phyloP scores from a whole-genome alignment of 2,329 filamentous ascomycete genomes.

The Cladophialophora exuberans region DNA sequence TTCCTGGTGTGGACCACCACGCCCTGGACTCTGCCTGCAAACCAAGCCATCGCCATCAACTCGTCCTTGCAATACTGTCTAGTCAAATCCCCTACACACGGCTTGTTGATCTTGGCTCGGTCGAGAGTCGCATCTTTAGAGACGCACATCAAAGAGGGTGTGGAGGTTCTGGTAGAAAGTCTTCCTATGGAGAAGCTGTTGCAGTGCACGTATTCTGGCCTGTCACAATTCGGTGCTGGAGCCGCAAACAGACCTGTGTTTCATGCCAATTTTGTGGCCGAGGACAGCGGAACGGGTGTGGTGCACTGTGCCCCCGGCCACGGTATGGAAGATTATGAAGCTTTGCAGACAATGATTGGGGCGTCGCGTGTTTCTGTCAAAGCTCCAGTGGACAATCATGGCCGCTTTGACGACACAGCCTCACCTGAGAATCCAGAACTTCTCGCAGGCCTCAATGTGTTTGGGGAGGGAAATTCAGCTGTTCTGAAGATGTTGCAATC shows the following conservation, averaged over 20 bases:
- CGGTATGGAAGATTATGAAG: slow-evolving; percentile 94
- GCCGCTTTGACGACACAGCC: slow-evolving; percentile 78
- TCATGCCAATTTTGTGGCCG: slow-evolving; percentile 84
- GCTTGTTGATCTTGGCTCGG: slow-evolving; percentile 70
- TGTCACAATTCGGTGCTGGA: slow-evolving; percentile 68
- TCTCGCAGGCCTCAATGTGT: slow-evolving; percentile 73
- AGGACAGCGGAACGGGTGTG: slow-evolving; percentile 89
- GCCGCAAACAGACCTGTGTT: slow-evolving; percentile 70
- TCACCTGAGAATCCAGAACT: slow-evolving; percentile 69
- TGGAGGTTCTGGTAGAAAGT: slow-evolving; percentile 43
- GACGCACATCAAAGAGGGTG: slow-evolving; percentile 53
- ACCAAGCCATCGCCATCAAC: slow-evolving; percentile 83
- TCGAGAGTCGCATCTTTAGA: slow-evolving; percentile 66
- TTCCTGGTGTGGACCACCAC: slow-evolving; percentile 99
- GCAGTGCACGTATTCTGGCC: slow-evolving; percentile 63
- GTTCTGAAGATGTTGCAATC: slow-evolving; percentile 71
- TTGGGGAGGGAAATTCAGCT: slow-evolving; percentile 68
- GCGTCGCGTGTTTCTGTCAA: slow-evolving; percentile 26
- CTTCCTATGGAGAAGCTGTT: slow-evolving; percentile 68
- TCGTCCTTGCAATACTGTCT: slow-evolving; percentile 73
- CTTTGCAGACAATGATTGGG: slow-evolving; percentile 49
- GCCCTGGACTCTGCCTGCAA: slow-evolving; percentile 94
- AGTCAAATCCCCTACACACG: slow-evolving; percentile 60
- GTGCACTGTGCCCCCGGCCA: slow-evolving; percentile 94
- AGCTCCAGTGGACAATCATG: slow-evolving; percentile 81